Evolutionary conservation across 495 filamentous ascomycete species (phyloP).

Genomic region (Lentithecium fluviatile): DNA sequence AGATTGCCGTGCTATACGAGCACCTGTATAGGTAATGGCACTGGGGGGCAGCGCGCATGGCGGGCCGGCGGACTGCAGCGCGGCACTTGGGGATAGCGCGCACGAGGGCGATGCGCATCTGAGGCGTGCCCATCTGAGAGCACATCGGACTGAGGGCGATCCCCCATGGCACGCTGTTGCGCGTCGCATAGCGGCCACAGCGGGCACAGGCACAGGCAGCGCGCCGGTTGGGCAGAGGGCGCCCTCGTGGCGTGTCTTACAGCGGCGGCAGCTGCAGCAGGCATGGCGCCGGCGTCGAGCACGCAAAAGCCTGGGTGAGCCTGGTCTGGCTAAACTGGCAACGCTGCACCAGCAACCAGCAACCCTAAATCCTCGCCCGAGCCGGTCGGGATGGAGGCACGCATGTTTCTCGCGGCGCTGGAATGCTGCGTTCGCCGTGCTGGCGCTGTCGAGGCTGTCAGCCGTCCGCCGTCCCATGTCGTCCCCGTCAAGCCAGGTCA

Average conservation of each 20-base stretch:
- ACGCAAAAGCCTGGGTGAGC: constrained; percentile 7
- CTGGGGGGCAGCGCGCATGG: neutral
- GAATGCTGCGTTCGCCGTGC: neutral
- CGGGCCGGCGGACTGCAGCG: neutral
- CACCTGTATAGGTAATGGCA: neutral
- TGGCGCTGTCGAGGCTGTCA: neutral
- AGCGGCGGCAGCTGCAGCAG: neutral
- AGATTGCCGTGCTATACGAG: neutral
- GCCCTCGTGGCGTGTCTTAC: constrained; percentile 17
- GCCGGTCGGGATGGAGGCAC: neutral
- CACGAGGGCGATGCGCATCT: no score
- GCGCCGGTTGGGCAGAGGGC: neutral
- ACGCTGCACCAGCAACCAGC: neutral
- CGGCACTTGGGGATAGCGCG: neutral
- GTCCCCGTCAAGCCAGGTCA: neutral
- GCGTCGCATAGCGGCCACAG: neutral
- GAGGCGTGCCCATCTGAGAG: neutral
- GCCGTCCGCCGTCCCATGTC: neutral
- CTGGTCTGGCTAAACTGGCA: constrained; percentile 20
- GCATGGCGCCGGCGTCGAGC: constrained; percentile 16
- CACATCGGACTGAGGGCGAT: neutral
- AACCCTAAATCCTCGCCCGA: constrained; percentile 22
- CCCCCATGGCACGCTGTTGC: neutral
- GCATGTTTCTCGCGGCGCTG: neutral
- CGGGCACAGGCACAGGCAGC: neutral